These are phyloP conservation scores for Phytophthora nicotianae DNA, from an alignment of 352 stramenopile genomes.

Conservation along the genomic window DNA sequence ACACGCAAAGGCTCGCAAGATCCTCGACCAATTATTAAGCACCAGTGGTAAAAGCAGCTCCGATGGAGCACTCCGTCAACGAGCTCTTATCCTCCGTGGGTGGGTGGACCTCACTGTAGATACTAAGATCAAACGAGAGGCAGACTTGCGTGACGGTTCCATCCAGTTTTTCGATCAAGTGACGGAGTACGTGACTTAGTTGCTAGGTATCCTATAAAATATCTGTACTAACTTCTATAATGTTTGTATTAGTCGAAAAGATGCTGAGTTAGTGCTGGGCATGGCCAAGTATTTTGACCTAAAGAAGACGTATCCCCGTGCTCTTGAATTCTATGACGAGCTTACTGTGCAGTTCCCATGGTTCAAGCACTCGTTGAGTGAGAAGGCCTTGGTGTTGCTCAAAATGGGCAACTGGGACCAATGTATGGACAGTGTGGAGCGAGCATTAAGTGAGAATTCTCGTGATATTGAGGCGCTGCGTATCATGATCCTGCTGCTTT, in stretches of 20 bases:
- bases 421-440: slow-evolving; percentile 79
- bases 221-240: neutral
- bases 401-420: slow-evolving; percentile 90
- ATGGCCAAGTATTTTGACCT: slow-evolving; percentile 75
- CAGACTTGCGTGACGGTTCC: slow-evolving; percentile 58
- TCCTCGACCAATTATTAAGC: slow-evolving; percentile 64
- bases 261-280: slow-evolving; percentile 75
- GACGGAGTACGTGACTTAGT: slow-evolving; percentile 46
- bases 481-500: slow-evolving; percentile 64
- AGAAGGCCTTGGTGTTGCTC: slow-evolving; percentile 82
- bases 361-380: slow-evolving; percentile 84
- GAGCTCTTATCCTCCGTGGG: slow-evolving; percentile 63
- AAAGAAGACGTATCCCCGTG: slow-evolving; percentile 69
- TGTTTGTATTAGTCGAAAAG: slow-evolving; percentile 49
- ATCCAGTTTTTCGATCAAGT: slow-evolving; percentile 76
- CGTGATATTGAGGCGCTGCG: slow-evolving; percentile 76
- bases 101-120: slow-evolving; percentile 81
- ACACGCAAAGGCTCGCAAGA: slow-evolving; percentile 65
- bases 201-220: neutral
- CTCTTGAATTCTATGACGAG: slow-evolving; percentile 76
- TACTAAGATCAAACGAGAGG: slow-evolving; percentile 71
- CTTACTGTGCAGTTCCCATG: slow-evolving; percentile 80
- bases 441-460: slow-evolving; percentile 66
- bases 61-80: slow-evolving; percentile 44
- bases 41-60: slow-evolving; percentile 21